Base-by-base conservation (phyloP, 108 stramenopile genomes). In the Cyclostephanos tholiformis region DNA sequence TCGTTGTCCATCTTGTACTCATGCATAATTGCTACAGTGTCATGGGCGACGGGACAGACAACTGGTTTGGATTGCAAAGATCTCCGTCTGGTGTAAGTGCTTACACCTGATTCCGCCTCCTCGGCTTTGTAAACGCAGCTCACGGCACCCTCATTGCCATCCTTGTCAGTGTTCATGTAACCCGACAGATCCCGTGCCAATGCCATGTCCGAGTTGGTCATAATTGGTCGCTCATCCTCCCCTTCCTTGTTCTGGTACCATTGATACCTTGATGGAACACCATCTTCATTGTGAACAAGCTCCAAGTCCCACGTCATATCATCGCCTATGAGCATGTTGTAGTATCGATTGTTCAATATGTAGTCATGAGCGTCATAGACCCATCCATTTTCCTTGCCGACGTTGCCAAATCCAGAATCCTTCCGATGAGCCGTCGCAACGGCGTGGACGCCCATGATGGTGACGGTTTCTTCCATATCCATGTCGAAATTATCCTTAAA, bases 381-480 rank as follows among this genome's bases (percentile, higher is more conserved):
- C 63, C 59, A 69, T 48, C 67, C 65, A 44, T 69, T 44, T 27
- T 81, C 80, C 75, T 72, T 83, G 52, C 62, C 44, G 48, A 39
- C 44, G 23, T 85, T 83, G 8, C 74, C 61, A 63, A 83, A 86
- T 39, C 88, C 88, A 65, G 35, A 19, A 72, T 86, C 76, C 20
- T 66, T 62, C 20, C 63, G 55, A 65, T 67, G 77, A 60, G 76
- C 80, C 29, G 50, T 50, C 9, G 82, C 85, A 17, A 85, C 70
- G 13, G 82, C 50, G 44, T 88, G 88, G 0, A 86, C 88, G 44
- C 88, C 88, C 85, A 86, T 86, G 48, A 88, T 75, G n/a, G 82
- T 82, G 12, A 82, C 80, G 13, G 77, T 83, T 70, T 88, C 77
- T 38, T 80, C 67, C 5, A 63, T 50, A 63, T 13, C 46, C 41